phyloP scores from a whole-genome alignment of 2,329 filamentous ascomycete species.

The Beauveria caledonica region DNA sequence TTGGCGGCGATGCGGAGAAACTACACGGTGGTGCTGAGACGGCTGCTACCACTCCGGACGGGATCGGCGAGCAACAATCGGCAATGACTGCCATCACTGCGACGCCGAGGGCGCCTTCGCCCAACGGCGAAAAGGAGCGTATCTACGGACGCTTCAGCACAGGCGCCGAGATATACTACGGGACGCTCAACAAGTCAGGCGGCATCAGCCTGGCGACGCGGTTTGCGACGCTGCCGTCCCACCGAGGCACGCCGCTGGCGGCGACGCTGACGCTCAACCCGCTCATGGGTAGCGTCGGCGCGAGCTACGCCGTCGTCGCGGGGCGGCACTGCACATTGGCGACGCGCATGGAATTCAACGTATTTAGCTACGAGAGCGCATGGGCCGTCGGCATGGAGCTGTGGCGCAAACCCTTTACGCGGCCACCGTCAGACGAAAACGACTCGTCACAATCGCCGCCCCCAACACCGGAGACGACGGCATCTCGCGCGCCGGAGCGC shows the following conservation, averaged over 20 bases:
- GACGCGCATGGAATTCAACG: slow-evolving; percentile 91
- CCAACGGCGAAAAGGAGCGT: slow-evolving; percentile 41
- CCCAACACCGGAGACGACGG: background rate
- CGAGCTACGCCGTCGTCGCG: slow-evolving; percentile 85
- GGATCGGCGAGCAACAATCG: background rate
- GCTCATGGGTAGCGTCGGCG: slow-evolving; percentile 85
- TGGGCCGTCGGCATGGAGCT: slow-evolving; percentile 88
- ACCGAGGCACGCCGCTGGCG: slow-evolving; percentile 81
- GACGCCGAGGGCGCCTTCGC: background rate
- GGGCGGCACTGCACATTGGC: slow-evolving; percentile 76
- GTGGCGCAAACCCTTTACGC: slow-evolving; percentile 59
- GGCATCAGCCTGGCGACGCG: slow-evolving; percentile 82
- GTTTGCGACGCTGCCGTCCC: slow-evolving; percentile 77
- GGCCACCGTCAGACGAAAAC: slow-evolving; percentile 26
- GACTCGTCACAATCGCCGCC: slow-evolving; percentile 18
- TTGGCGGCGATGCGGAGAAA: slow-evolving; percentile 59
- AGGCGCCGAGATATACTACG: slow-evolving; percentile 92
- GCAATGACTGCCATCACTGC: background rate
- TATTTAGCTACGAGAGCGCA: slow-evolving; percentile 95
- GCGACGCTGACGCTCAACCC: slow-evolving; percentile 91
- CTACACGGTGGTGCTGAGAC: slow-evolving; percentile 1
- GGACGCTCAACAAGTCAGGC: slow-evolving; percentile 85
- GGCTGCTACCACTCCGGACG: background rate
- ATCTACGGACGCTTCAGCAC: slow-evolving; percentile 79
- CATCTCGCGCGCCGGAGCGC: slow-evolving; percentile 23